Evolutionary conservation across 1,284 basidiomycete genomes (phyloP), one percentile per base, ranked within the genome.

Genomic region (Tilletia indica): DNA sequence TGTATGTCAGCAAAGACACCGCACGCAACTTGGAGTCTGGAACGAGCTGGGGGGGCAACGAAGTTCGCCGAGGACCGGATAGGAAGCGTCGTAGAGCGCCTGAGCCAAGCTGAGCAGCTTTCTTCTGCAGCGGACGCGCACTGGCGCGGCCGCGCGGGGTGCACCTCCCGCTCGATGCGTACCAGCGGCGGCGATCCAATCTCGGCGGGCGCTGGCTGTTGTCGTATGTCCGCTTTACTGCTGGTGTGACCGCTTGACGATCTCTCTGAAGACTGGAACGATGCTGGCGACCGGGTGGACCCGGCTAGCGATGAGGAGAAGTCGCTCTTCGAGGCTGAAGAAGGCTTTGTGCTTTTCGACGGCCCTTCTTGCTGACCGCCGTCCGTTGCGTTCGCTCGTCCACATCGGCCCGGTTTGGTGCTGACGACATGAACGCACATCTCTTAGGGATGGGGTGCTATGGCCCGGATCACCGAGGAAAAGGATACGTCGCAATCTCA

Each of bases 21-120:
- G n/a, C n/a, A n/a, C n/a, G n/a, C n/a, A n/a, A n/a, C n/a, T n/a
- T n/a, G n/a, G n/a, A 81, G 64, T 3, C 79, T 77, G 6, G 77
- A 74, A 0, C 76, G 70, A 1, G 79, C 78, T 2, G 79, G 74
- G 4, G 68, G 72, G 21, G 73, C 72, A 9, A 78, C 78, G n/a
- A 12, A 81, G 71, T 49, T 73, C 70, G 14, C 63, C 68, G 14
- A 81, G 68, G 25, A 78, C 71, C 1, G 79, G 78, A 25, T 74
- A 77, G 0, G 78, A 70, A 36, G 69, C 42, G 25, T 66, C 70
- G 70, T 76, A 81, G 2, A 78, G 74, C 11, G 63, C 47, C 34
- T 72, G 63, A 4, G 78, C 77, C 49, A 78, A 70, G 9, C 36
- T n/a, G 4, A 81, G n/a, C 16, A 80, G 68, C 0, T 71, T 49